Conservation (phyloP, 2,329 filamentous ascomycete species). For the Drechslera avenae region DNA sequence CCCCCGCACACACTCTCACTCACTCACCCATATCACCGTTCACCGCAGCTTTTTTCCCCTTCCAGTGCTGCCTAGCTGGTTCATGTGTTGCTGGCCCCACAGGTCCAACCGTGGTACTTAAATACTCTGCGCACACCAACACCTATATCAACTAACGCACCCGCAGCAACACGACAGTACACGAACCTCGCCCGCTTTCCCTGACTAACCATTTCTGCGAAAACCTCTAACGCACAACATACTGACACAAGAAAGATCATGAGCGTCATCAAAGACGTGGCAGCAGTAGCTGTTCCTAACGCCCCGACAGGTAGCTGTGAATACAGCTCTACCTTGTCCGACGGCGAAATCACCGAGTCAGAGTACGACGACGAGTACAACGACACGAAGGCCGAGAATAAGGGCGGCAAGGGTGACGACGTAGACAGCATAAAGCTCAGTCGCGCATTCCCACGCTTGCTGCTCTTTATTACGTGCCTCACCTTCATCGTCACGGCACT, state of each 20-base stretch:
- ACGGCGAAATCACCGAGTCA: not conserved
- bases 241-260: too few relatives aligned
- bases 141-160: not conserved
- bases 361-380: too few relatives aligned
- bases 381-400: too few relatives aligned
- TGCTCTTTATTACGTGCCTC: slow-evolving; percentile 11
- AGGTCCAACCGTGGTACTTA: not conserved
- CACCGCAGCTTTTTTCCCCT: not conserved
- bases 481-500: not conserved
- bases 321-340: too few relatives aligned
- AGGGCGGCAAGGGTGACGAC: not conserved
- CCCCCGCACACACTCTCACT: too few relatives aligned
- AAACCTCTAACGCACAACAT: too few relatives aligned
- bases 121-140: not conserved
- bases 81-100: slow-evolving; percentile 1
- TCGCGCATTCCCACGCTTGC: slow-evolving; percentile 4
- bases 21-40: not conserved
- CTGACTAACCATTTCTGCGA: too few relatives aligned
- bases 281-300: too few relatives aligned
- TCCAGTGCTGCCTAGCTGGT: slow-evolving; percentile 2
- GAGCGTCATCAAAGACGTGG: too few relatives aligned
- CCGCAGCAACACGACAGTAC: not conserved
- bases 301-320: too few relatives aligned
- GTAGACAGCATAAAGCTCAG: not conserved
- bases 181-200: too few relatives aligned